A percentile compares a stretch with the other conserved stretches of the same genome.
These are phyloP conservation scores for Aethionema arabicum DNA, from an alignment of 345 rosid species.

Conservation along the genomic window DNA sequence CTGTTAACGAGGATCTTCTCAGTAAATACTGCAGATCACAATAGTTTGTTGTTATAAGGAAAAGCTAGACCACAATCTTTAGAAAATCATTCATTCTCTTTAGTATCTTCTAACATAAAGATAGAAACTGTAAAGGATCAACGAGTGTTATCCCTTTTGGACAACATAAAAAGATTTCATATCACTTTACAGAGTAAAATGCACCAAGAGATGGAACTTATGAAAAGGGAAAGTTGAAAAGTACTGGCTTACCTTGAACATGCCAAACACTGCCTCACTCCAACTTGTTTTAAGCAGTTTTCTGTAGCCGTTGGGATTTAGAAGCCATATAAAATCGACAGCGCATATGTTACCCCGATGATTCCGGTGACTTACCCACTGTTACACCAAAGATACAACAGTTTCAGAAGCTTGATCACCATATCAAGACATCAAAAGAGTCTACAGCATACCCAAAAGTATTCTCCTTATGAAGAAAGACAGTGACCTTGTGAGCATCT, in stretches of 20 bases:
- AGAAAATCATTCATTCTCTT: neutral
- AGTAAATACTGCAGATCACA: slow-evolving; percentile 57
- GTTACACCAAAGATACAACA: slow-evolving; percentile 20
- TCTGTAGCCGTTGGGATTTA: slow-evolving; percentile 75
- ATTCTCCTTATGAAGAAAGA: slow-evolving; percentile 31
- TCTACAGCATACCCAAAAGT: slow-evolving; percentile 40
- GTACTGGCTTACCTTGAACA: slow-evolving; percentile 77
- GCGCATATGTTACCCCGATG: slow-evolving; percentile 96
- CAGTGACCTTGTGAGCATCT: slow-evolving; percentile 90
- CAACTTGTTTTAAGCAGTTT: slow-evolving; percentile 77
- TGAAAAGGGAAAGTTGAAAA: slow-evolving; percentile 1
- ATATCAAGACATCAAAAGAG: slow-evolving; percentile 22
- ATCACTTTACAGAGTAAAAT: neutral
- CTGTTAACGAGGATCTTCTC: slow-evolving; percentile 67
- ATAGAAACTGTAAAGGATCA: neutral
- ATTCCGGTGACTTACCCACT: slow-evolving; percentile 99
- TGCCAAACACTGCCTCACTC: slow-evolving; percentile 97
- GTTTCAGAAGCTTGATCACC: slow-evolving; percentile 7
- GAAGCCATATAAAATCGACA: slow-evolving; percentile 97
- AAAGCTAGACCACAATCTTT: neutral
- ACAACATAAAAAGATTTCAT: neutral
- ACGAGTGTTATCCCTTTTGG: neutral
- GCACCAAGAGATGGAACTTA: neutral
- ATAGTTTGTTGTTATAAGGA: slow-evolving; percentile 29
- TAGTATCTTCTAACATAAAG: neutral